Evolutionary conservation across 2,329 filamentous ascomycete genomes (phyloP).

Genomic region (Colletotrichum tanaceti): DNA sequence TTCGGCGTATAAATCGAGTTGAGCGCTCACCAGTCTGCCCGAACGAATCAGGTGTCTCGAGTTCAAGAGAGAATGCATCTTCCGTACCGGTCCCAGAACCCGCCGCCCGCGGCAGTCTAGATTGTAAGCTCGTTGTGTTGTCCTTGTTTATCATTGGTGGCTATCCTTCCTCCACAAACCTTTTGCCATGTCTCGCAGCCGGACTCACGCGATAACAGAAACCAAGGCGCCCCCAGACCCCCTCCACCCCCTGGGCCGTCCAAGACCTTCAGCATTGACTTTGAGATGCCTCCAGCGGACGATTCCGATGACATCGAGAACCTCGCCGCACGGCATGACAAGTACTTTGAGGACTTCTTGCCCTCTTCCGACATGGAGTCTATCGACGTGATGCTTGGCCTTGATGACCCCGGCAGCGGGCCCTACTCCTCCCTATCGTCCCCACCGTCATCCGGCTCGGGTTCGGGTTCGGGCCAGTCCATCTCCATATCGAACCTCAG

Average conservation of each 20-base stretch:
- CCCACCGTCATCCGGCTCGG: slow-evolving; percentile 38
- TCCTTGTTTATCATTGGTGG: too few species aligned
- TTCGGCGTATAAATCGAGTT: slow-evolving; percentile 30
- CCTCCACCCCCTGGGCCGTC: slow-evolving; percentile 54
- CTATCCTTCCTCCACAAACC: neutral
- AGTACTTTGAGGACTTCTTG: slow-evolving; percentile 55
- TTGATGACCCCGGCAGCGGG: slow-evolving; percentile 17
- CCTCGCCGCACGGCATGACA: slow-evolving; percentile 57
- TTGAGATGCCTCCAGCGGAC: slow-evolving; percentile 56
- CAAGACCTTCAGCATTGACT: slow-evolving; percentile 66
- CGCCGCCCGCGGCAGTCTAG: slow-evolving; percentile 58
- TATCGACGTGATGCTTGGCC: slow-evolving; percentile 32
- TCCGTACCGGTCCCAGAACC: slow-evolving; percentile 62
- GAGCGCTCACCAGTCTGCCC: slow-evolving; percentile 25
- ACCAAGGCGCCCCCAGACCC: slow-evolving; percentile 41
- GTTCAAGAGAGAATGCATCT: slow-evolving; percentile 65
- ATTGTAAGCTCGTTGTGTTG: slow-evolving; percentile 50
- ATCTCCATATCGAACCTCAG: slow-evolving; percentile 54
- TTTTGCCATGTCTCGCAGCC: slow-evolving; percentile 2
- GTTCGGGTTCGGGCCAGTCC: slow-evolving; percentile 37
- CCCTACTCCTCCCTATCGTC: slow-evolving; percentile 40
- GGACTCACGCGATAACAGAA: slow-evolving; percentile 42
- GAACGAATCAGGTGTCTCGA: slow-evolving; percentile 58
- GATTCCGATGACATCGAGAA: slow-evolving; percentile 56
- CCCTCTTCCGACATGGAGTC: slow-evolving; percentile 44